Evolutionary conservation across 345 rosid species (phyloP).

Genomic region (Leavenworthia alabamica): DNA sequence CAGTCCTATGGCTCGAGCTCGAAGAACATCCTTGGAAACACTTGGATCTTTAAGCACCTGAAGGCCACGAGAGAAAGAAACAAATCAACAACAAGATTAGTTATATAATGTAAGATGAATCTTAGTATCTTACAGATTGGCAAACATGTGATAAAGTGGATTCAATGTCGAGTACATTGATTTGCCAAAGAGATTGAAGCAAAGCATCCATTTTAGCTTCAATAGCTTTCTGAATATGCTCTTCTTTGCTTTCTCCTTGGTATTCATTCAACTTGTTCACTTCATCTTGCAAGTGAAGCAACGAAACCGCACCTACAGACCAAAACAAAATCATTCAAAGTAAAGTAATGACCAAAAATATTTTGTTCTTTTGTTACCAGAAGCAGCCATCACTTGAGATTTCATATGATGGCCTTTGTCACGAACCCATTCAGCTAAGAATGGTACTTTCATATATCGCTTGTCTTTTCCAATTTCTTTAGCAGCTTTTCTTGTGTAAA

Average conservation of each 20-base stretch:
- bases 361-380: conserved; percentile 40
- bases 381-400: conserved; percentile 96
- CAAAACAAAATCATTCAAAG: conserved; percentile 53
- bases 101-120: not conserved
- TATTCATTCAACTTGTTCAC: conserved; percentile 48
- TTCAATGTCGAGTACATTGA: conserved; percentile 91
- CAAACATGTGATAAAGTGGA: conserved; percentile 79
- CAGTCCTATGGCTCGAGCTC: conserved; percentile 56
- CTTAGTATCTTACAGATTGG: conserved; percentile 51
- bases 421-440: conserved; percentile 94
- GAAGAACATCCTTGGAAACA: conserved; percentile 54
- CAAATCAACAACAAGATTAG: not conserved
- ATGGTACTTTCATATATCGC: conserved; percentile 84
- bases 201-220: conserved; percentile 73
- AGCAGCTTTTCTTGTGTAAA: conserved; percentile 85
- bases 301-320: conserved; percentile 69
- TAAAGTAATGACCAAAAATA: too few species aligned
- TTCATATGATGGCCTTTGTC: conserved; percentile 86
- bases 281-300: conserved; percentile 77
- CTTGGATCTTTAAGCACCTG: conserved; percentile 87
- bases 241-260: conserved; percentile 62
- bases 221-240: conserved; percentile 51
- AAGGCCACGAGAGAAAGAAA: not conserved
- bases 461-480: conserved; percentile 88
- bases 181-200: conserved; percentile 92